A percentile compares a stretch with the other conserved stretches of the same genome.
phyloP scores from a whole-genome alignment of 768 basidiomycete species.

The Leccinum rimulosum region DNA sequence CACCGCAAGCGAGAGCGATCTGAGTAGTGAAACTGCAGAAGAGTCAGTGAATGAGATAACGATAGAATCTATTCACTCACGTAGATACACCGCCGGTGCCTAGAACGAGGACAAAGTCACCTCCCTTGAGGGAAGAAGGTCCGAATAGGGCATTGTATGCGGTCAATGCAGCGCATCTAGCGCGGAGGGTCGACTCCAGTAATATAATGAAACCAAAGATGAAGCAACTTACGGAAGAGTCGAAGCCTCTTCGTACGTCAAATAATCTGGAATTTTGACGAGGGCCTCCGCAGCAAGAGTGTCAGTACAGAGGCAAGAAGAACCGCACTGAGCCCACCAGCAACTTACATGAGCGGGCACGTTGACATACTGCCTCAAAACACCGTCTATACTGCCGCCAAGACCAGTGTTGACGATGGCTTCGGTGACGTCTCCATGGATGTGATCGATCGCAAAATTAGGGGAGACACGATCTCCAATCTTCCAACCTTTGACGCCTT shows the following conservation, averaged over 20 bases:
- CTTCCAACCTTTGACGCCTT: slow-evolving; percentile 44
- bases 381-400: slow-evolving; percentile 50
- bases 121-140: slow-evolving; percentile 49
- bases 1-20: slow-evolving; percentile 61
- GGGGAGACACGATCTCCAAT: slow-evolving; percentile 56
- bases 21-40: slow-evolving; percentile 52
- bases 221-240: slow-evolving; percentile 49
- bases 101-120: slow-evolving; percentile 54
- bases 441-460: slow-evolving; percentile 49
- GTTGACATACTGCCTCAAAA: slow-evolving; percentile 52
- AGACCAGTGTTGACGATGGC: slow-evolving; percentile 37
- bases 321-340: background rate
- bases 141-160: slow-evolving; percentile 62
- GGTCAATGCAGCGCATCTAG: slow-evolving; percentile 57
- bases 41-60: background rate
- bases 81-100: slow-evolving; percentile 59
- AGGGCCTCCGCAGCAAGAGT: slow-evolving; percentile 36
- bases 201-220: no score
- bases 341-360: slow-evolving; percentile 43
- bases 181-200: background rate
- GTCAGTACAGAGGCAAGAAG: background rate
- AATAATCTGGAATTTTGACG: slow-evolving; percentile 51
- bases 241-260: slow-evolving; percentile 63
- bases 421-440: slow-evolving; percentile 42
- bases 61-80: slow-evolving; percentile 26